Base-by-base conservation (phyloP, 2,329 filamentous ascomycete species). In the Diaporthe destruens region DNA sequence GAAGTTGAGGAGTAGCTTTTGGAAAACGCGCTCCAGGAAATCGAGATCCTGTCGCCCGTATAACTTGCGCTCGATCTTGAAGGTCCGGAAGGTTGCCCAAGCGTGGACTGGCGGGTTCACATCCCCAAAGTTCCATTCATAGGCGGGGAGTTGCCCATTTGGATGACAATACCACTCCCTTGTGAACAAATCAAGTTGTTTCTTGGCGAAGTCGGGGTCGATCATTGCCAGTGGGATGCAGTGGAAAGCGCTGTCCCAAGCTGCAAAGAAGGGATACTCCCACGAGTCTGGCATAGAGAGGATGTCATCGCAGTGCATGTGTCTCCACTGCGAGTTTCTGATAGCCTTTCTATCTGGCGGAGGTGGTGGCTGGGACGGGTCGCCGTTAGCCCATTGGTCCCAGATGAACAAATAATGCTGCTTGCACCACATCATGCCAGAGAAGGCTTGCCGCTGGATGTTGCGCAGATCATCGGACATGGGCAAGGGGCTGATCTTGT, bases 141-240 rank as follows among this genome's bases (percentile, higher is more conserved):
- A 92, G 39, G 96, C 95, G 66, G 95, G 94, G 49, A 98, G 85
- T 82, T 98, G 96, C 57, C 96, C 96, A 78, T 98, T 98, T 20
- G 96, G 96, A 82, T 98, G 96, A 89, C 96, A 98, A 85, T 98
- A 98, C 96, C 96, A 98, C 85, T 98, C 96, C 78, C 96, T 89
- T 2, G 96, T 98, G 80, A 98, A 96, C 54, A 98, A 85, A 80
- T 98, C 96, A 65, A 98, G 90, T 83, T 98, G 96, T 85, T 98
- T 98, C 89, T 98, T 98, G 71, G 96, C 95, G 78, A 98, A 98
- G 54, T 98, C 96, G 0, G 96, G 96, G 78, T 98, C 96, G 75
- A 98, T 95, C 95, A 98, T 98, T 51, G 96, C 94, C 74, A 98
- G 84, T 0, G 95, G 94, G 77, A 98, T 98, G 80, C 95, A 98